Percentiles rank a stretch among this genome's conserved stretches.
These are phyloP conservation scores for Brassica napus DNA, from an alignment of 345 rosid genomes.

Conservation along the genomic window DNA sequence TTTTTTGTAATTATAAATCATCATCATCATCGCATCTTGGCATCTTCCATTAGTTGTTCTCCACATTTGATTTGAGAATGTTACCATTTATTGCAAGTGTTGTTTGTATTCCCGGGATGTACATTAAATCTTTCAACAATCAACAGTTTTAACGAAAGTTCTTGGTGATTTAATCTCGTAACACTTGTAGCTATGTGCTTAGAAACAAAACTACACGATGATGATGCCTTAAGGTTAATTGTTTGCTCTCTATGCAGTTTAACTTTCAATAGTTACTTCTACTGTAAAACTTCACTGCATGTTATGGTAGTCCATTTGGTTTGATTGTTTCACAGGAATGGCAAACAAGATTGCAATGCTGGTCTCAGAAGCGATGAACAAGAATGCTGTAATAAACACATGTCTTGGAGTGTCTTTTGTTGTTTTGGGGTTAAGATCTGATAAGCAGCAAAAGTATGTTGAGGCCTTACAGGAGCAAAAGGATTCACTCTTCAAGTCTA, in stretches of 20 bases:
- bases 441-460: conserved; percentile 57
- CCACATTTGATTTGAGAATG: background rate
- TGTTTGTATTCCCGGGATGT: background rate
- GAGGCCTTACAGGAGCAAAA: conserved; percentile 59
- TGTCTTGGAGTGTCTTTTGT: conserved; percentile 54
- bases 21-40: background rate
- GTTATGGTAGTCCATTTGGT: background rate
- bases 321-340: background rate
- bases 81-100: no score
- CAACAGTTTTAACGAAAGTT: background rate
- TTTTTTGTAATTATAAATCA: background rate
- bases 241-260: background rate
- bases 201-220: no score
- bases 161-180: background rate
- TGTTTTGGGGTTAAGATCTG: conserved; percentile 57
- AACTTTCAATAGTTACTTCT: background rate
- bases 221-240: no score
- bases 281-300: background rate
- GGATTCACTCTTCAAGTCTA: conserved; percentile 52
- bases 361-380: conserved; percentile 38
- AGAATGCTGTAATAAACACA: conserved; percentile 47
- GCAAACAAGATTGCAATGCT: conserved; percentile 39
- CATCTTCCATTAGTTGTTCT: background rate
- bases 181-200: background rate
- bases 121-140: background rate